A percentile compares a stretch with the other conserved stretches of the same genome.
These are phyloP conservation scores for Bruguiera hainesii DNA, from an alignment of 441 rosid genomes.

Conservation along the genomic window DNA sequence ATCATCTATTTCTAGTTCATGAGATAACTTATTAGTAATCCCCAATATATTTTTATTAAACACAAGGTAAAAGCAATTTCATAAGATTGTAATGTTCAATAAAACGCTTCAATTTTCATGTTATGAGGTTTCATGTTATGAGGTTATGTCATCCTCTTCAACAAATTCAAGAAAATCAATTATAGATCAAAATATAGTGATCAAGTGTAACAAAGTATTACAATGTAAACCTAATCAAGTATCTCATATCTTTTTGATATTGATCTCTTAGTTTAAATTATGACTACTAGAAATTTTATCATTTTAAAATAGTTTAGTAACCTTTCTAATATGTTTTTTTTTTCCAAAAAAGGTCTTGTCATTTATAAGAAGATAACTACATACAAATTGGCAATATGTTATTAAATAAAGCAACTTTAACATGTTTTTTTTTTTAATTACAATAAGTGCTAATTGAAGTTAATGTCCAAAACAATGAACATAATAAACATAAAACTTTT, in stretches of 20 bases:
- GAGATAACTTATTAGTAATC: neutral
- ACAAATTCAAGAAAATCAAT: too few relatives aligned
- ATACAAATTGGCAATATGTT: neutral
- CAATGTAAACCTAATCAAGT: too few relatives aligned
- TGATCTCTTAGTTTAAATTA: neutral
- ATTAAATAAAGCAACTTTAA: neutral
- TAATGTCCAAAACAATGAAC: conserved; percentile 3
- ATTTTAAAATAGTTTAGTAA: neutral
- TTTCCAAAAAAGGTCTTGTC: neutral
- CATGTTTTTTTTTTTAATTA: neutral
- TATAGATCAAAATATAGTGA: too few relatives aligned
- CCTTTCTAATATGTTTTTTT: neutral
- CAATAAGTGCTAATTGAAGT: neutral
- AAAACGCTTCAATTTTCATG: neutral
- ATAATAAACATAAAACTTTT: neutral
- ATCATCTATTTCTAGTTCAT: neutral
- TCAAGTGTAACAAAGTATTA: too few relatives aligned
- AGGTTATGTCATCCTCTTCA: neutral
- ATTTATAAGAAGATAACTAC: conserved; percentile 1
- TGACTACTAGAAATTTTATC: neutral
- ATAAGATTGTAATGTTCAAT: neutral
- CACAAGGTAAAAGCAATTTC: neutral
- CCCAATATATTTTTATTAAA: conserved; percentile 3
- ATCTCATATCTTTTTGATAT: neutral
- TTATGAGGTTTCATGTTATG: neutral